Percentiles rank a stretch among this genome's conserved stretches.
These are phyloP conservation scores for Fusarium temperatum DNA, from an alignment of 2,329 filamentous ascomycete species.

Conservation along the genomic window DNA sequence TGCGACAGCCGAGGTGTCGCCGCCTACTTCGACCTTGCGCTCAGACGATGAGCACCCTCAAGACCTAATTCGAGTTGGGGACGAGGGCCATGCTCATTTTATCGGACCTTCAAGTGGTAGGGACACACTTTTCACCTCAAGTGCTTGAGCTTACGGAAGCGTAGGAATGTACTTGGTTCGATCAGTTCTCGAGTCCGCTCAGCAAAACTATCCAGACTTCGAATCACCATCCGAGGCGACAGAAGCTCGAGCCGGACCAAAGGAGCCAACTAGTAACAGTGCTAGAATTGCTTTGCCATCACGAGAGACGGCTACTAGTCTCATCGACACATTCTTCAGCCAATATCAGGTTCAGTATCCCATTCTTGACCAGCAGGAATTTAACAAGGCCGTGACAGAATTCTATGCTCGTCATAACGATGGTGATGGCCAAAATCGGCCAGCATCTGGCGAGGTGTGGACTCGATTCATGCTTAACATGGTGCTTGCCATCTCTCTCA, in stretches of 20 bases:
- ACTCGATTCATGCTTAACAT: slow-evolving; percentile 15
- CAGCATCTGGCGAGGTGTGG: neutral
- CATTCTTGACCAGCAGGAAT: neutral
- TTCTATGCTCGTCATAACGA: neutral
- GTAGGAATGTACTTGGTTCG: slow-evolving; percentile 12
- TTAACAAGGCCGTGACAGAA: neutral
- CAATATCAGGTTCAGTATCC: slow-evolving; percentile 14
- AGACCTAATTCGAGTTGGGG: neutral
- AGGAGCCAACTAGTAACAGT: neutral
- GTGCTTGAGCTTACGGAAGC: neutral
- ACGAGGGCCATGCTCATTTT: neutral
- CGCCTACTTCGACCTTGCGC: neutral
- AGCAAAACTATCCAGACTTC: slow-evolving; percentile 5
- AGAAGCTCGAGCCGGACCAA: neutral
- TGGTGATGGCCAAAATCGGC: rapidly evolving
- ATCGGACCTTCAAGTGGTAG: slow-evolving; percentile 4
- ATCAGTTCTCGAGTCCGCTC: slow-evolving; percentile 7
- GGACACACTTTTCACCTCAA: rapidly evolving
- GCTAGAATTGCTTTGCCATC: neutral
- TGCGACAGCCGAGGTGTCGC: neutral
- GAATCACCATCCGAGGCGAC: neutral
- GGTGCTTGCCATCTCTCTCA: slow-evolving; percentile 2
- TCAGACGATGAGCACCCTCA: neutral
- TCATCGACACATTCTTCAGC: slow-evolving; percentile 1
- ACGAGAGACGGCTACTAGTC: neutral